Base-by-base conservation (phyloP, 2,329 filamentous ascomycete species). In the Aspergillus glaucus region DNA sequence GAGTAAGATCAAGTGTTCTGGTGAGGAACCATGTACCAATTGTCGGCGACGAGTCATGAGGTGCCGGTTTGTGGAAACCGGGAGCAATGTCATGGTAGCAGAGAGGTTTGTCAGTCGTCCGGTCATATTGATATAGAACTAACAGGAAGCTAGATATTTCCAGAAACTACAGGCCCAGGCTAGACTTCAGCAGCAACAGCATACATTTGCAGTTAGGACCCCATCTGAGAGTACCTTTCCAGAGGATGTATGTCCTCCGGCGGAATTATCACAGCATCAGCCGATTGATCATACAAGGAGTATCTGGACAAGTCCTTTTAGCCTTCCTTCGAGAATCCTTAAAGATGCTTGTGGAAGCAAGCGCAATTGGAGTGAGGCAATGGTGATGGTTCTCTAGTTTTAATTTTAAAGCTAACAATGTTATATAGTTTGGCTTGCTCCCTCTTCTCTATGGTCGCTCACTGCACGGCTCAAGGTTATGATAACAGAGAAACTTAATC, bases 1-100 rank as follows among this genome's bases (percentile, higher is more conserved):
- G 44, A 69, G 69, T 50, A 74, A 74, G 55, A 71, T 73, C 47
- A 69, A 67, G 54, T 74, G 71, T 58, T 67, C 68, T 17, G 70
- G 70, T n/a, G 49, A 58, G 4, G 55, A 64, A 37, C 71, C 70
- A 19, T 74, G 71, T 53, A 62, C 48, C 17, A 61, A 61, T 47
- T 61, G 59, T 34, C 46, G 47, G 22, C 47, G 55, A 17, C 50
- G 52, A 5, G n/a, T 26, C 17, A 46, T 68, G 1, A 52, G 52
- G 21, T 71, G 68, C 44, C 61, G 49, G 4, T 71, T 69, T 32
- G 52, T 56, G 3, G 64, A 68, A 1, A 55, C 44, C 17, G 41
- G 55, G 3, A 56, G 50, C 30, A 68, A 61, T 45, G 57, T 69
- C 6, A 53, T 61, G 30, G 63, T 68, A 6, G 57, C 62, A 10